Evolutionary conservation across 2,329 filamentous ascomycete genomes (phyloP).

Genomic region (Fusarium pininemorale): DNA sequence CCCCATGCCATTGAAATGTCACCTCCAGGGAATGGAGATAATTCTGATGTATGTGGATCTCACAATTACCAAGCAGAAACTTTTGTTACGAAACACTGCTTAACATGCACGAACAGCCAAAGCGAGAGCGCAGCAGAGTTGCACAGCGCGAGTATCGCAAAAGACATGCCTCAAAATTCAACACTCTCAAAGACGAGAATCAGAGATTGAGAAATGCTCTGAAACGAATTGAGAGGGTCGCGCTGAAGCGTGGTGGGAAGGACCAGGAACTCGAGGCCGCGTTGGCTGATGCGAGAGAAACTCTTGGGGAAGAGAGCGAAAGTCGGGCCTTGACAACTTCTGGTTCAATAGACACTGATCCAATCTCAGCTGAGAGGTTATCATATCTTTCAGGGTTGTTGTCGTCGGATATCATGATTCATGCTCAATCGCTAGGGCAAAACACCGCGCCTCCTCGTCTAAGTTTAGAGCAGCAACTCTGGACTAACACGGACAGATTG

Average conservation of each 20-base stretch:
- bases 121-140: conserved; percentile 39
- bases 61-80: conserved; percentile 23
- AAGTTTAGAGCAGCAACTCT: conserved; percentile 21
- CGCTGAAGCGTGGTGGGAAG: conserved; percentile 4
- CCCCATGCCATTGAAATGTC: conserved; percentile 17
- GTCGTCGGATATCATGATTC: neutral
- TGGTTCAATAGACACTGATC: neutral
- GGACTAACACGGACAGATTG: conserved; percentile 36
- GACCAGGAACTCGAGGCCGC: conserved; percentile 26
- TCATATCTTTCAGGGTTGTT: neutral
- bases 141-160: conserved; percentile 43
- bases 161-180: conserved; percentile 38
- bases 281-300: conserved; percentile 22
- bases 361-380: neutral
- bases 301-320: conserved; percentile 7
- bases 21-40: conserved; percentile 20
- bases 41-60: conserved; percentile 25
- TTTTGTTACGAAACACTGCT: neutral
- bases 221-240: conserved; percentile 26
- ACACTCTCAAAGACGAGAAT: conserved; percentile 40
- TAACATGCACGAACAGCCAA: conserved; percentile 26
- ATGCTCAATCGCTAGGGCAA: neutral
- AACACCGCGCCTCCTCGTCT: neutral
- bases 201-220: conserved; percentile 36
- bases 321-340: neutral